phyloP scores from a whole-genome alignment of 805 yeast species.

The Myxozyma melibiosi region DNA sequence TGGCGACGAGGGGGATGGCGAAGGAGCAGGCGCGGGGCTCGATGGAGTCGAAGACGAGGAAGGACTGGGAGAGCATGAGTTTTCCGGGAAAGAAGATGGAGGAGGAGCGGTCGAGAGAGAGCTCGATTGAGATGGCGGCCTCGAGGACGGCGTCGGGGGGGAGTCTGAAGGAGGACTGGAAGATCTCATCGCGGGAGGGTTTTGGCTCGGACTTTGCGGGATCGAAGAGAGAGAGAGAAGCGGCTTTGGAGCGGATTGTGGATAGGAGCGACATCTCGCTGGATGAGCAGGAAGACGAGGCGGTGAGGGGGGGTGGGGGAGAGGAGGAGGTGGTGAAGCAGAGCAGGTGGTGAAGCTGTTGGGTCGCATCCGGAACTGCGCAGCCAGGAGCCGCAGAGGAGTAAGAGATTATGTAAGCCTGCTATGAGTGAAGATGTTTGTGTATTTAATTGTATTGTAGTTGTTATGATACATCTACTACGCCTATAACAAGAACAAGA shows the following conservation, averaged over 20 bases:
- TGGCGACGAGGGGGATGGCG: conserved; percentile 70
- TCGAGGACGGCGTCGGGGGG: conserved; percentile 71
- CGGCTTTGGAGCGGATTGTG: conserved; percentile 51
- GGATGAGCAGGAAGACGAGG: background rate
- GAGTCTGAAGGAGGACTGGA: conserved; percentile 65
- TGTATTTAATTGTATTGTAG: background rate
- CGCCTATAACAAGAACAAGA: background rate
- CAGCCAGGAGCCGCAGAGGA: background rate
- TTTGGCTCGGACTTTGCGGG: conserved; percentile 35
- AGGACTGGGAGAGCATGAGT: conserved; percentile 73
- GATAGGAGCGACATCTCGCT: conserved; percentile 52
- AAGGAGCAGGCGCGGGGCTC: conserved; percentile 71
- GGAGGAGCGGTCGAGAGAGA: conserved; percentile 42
- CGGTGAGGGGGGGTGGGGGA: background rate
- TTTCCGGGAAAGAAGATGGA: conserved; percentile 56
- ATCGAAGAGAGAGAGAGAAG: conserved; percentile 49
- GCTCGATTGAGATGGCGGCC: conserved; percentile 69
- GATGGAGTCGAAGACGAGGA: conserved; percentile 71
- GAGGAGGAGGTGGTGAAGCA: background rate
- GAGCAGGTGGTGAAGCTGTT: background rate
- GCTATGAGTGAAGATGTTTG: background rate
- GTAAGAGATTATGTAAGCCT: background rate
- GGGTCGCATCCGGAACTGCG: background rate
- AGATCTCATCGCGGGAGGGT: conserved; percentile 67
- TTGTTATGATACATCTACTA: background rate